A percentile compares a stretch with the other conserved stretches of the same genome.
phyloP scores from a whole-genome alignment of 2,329 filamentous ascomycete genomes.

The Zelopaecilomyces penicillatus region DNA sequence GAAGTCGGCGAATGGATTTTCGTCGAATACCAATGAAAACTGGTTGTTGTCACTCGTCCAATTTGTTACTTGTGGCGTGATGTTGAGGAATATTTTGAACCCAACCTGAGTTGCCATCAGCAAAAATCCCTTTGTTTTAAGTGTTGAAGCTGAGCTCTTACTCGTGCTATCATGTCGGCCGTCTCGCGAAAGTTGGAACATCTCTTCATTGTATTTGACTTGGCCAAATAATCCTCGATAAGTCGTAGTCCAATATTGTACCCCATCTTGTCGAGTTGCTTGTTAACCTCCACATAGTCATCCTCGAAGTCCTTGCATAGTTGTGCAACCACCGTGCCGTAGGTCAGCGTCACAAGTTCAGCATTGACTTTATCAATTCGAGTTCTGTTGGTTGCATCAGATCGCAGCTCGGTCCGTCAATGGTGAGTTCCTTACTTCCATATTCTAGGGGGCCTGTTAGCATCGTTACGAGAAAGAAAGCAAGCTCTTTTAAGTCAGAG shows the following conservation, averaged over 20 bases:
- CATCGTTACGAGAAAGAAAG: slow-evolving; percentile 4
- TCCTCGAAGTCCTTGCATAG: slow-evolving; percentile 93
- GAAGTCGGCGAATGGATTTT: slow-evolving; percentile 95
- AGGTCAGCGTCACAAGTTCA: slow-evolving; percentile 93
- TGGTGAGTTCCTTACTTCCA: slow-evolving; percentile 69
- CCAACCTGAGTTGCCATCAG: slow-evolving; percentile 57
- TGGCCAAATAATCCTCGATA: slow-evolving; percentile 96
- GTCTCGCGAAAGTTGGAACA: slow-evolving; percentile 93
- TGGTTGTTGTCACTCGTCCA: slow-evolving; percentile 96
- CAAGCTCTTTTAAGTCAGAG: neutral
- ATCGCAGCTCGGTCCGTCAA: slow-evolving; percentile 9
- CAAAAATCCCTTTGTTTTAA: neutral
- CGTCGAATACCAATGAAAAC: slow-evolving; percentile 92
- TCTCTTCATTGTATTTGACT: slow-evolving; percentile 79
- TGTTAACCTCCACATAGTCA: slow-evolving; percentile 93
- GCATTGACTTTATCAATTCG: slow-evolving; percentile 97
- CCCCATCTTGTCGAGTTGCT: slow-evolving; percentile 97
- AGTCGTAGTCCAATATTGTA: slow-evolving; percentile 95
- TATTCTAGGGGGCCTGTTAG: slow-evolving; percentile 51
- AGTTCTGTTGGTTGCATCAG: slow-evolving; percentile 51
- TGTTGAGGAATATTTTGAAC: slow-evolving; percentile 98
- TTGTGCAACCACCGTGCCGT: slow-evolving; percentile 94
- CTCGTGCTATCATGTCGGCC: slow-evolving; percentile 92
- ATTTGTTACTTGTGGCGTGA: slow-evolving; percentile 85
- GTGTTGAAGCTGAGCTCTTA: slow-evolving; percentile 24